These are phyloP conservation scores for Thuja plicata DNA, from an alignment of 83 land plant genomes.

Conservation along the genomic window DNA sequence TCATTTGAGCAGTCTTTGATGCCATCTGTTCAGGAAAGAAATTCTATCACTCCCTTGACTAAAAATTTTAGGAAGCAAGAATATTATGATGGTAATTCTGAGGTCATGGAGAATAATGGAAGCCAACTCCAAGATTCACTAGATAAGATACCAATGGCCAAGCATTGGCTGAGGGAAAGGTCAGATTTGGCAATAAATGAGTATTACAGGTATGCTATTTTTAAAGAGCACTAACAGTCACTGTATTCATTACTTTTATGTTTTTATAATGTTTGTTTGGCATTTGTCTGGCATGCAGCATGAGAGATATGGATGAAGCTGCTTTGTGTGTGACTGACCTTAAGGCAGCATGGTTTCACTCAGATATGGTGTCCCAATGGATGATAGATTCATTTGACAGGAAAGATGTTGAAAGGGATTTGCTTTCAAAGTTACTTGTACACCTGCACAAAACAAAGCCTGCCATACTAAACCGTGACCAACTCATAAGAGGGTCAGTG, in stretches of 20 bases:
- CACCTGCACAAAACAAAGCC: slow-evolving; percentile 46
- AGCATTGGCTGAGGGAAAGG: slow-evolving; percentile 3
- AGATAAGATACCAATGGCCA: slow-evolving; percentile 2
- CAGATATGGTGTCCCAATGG: slow-evolving; percentile 77
- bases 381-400: slow-evolving; percentile 78
- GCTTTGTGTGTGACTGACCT: slow-evolving; percentile 75
- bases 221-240: not conserved
- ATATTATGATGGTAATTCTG: slow-evolving; percentile 25
- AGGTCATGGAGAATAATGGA: slow-evolving; percentile 7
- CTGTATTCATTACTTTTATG: too few species aligned
- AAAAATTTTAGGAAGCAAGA: slow-evolving; percentile 24
- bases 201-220: slow-evolving; percentile 57
- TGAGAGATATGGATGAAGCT: slow-evolving; percentile 75
- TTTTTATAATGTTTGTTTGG: not conserved
- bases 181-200: slow-evolving; percentile 54
- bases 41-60: not conserved
- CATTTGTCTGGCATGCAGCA: slow-evolving; percentile 45
- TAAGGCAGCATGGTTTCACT: slow-evolving; percentile 66
- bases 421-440: slow-evolving; percentile 62
- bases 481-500: slow-evolving; percentile 72
- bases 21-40: slow-evolving; percentile 26
- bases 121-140: slow-evolving; percentile 15
- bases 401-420: slow-evolving; percentile 74
- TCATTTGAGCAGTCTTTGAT: slow-evolving; percentile 11
- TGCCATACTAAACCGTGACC: slow-evolving; percentile 45